Conservation (phyloP, 805 yeast species). For the Candida verbasci region DNA sequence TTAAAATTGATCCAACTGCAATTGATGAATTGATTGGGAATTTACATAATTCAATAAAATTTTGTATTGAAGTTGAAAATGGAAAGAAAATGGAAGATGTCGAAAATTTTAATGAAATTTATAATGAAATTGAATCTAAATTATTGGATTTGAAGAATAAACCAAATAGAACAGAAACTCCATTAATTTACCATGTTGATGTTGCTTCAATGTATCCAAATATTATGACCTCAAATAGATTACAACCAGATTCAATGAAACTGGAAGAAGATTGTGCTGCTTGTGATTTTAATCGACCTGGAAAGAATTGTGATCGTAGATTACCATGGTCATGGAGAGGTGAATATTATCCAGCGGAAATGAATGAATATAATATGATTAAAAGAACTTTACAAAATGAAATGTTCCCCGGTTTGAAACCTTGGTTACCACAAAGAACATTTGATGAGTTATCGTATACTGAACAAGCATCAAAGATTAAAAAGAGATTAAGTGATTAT, state of each 20-base stretch:
- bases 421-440: slow-evolving; percentile 52
- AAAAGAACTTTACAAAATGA: slow-evolving; percentile 79
- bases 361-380: slow-evolving; percentile 87
- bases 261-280: slow-evolving; percentile 93
- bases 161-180: slow-evolving; percentile 69
- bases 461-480: slow-evolving; percentile 73
- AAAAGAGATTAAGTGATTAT: slow-evolving; percentile 76
- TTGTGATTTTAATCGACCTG: slow-evolving; percentile 95
- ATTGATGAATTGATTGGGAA: slow-evolving; percentile 74
- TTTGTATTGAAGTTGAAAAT: slow-evolving; percentile 80
- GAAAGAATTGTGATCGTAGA: slow-evolving; percentile 86
- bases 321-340: slow-evolving; percentile 99
- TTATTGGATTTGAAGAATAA: slow-evolving; percentile 56
- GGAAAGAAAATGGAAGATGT: slow-evolving; percentile 71
- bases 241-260: slow-evolving; percentile 98
- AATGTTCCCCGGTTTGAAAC: slow-evolving; percentile 58
- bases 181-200: slow-evolving; percentile 93
- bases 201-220: slow-evolving; percentile 99
- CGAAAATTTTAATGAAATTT: slow-evolving; percentile 73
- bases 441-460: slow-evolving; percentile 74
- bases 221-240: slow-evolving; percentile 94
- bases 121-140: slow-evolving; percentile 48
- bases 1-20: slow-evolving; percentile 75
- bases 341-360: slow-evolving; percentile 85
- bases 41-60: slow-evolving; percentile 70